Base-by-base conservation (phyloP, 129 eudicot species). In the Centrapalus pauciflorus region DNA sequence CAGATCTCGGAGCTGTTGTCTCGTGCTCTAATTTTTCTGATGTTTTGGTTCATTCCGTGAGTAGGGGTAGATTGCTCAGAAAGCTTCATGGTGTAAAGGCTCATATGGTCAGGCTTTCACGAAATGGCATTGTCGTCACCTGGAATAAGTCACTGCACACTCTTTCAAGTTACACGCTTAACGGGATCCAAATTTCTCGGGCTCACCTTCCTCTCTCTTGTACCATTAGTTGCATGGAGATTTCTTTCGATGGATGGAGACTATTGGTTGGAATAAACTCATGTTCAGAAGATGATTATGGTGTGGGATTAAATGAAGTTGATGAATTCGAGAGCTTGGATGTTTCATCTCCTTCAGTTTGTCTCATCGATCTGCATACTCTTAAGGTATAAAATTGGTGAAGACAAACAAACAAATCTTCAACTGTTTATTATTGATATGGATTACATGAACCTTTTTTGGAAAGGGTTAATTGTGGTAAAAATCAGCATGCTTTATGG, bases 1-100 rank as follows among this genome's bases (percentile, higher is more conserved):
- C 96, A 11, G 96, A 92, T 61, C 87, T 88, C 29, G 98, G 98
- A 51, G 76, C 85, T 30, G 87, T 92, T 62, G 96, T 76, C 30
- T 92, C 98, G 0, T 83, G 98, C 69, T 88, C 98, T 24, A 63
- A 70, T 45, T 56, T 89, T 9, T 81, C 96, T 33, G 98, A 88
- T 61, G 81, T 92, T 34, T 75, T 92, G 86, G 29, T 92, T 43
- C 98, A 92, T 76, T 83, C 94, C 4, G 77, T 83, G 35, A 88
- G 86, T 73, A 74, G 83, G 55, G 98, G 98, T 8, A 83, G 95
- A 55, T 77, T 92, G 80, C 73, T 92, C 21, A 75, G 81, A 76
- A 81, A 87, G 84, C 79, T 92, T 61, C 80, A 48, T 38, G 87
- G 79, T 58, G 85, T 88, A 38, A 79, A 77, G 67, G 96, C 98